Base-by-base conservation (phyloP, 495 filamentous ascomycete genomes). In the Cercophora sp. region DNA sequence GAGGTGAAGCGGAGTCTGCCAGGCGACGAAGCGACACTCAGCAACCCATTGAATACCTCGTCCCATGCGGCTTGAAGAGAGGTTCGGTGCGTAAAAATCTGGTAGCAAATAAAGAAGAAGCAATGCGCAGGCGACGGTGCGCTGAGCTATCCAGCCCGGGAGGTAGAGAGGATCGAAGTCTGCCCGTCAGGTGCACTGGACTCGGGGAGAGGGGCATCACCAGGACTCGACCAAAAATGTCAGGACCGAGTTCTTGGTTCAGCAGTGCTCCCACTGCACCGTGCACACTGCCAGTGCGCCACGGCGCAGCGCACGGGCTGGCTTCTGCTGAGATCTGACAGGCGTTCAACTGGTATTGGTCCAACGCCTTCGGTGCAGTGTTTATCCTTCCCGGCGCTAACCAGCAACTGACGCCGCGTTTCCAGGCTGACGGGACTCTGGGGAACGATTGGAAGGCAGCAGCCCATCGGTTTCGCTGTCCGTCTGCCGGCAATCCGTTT, bases 381-480 rank as follows among this genome's bases (percentile, higher is more conserved):
- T 51, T 63, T 52, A 54, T 63, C 46, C 51, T 32, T 42, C 47
- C 60, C 53, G 56, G 51, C 52, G 45, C 55, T 53, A 51, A 51
- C 5, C 41, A 9, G 48, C 45, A 19, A 15, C 43, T 36, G 31
- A 13, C 37, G 40, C 44, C 41, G 22, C 47, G n/a, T 52, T 52
- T 50, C 57, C 57, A 56, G 41, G 24, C 58, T 53, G 58, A 40
- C 54, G 58, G 58, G 34, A 54, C 37, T 46, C 31, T 39, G 42
- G 43, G 47, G 37, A 22, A 1, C 25, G 20, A 43, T 43, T 43
- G 40, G 40, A 43, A 43, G 40, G 5, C 40, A 25, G 4, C 29
- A 32, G 3, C n/a, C 20, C 40, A n/a, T n/a, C 20, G 16, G 20
- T 24, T 43, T 3, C 40, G 23, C 40, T 22, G 40, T 18, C 40